These are phyloP conservation scores for Eucalyptus rudis DNA, from an alignment of 345 rosid genomes.

Conservation along the genomic window DNA sequence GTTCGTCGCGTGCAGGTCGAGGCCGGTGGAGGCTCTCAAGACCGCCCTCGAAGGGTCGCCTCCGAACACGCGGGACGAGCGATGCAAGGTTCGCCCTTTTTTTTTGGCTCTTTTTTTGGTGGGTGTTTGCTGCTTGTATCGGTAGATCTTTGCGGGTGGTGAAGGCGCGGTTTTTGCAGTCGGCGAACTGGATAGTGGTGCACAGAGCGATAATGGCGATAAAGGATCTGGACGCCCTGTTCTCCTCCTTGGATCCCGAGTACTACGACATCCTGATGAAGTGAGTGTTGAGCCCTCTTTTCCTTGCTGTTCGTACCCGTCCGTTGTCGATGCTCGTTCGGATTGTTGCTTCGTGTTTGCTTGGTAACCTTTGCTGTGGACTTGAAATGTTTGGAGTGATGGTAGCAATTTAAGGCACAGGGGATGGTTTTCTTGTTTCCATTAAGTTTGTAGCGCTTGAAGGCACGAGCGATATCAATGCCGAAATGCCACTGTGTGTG, in stretches of 20 bases:
- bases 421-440: not conserved
- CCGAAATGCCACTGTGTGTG: not conserved
- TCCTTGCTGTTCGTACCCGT: not conserved
- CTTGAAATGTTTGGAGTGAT: not conserved
- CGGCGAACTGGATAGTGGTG: slow-evolving; percentile 85
- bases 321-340: not conserved
- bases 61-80: slow-evolving; percentile 72
- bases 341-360: not conserved
- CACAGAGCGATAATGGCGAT: slow-evolving; percentile 90
- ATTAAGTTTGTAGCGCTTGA: not conserved
- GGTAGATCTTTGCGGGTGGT: not conserved
- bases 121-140: not conserved
- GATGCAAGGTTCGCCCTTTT: slow-evolving; percentile 61
- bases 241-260: slow-evolving; percentile 75
- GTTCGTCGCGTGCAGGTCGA: slow-evolving; percentile 9
- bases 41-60: slow-evolving; percentile 91
- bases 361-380: not conserved
- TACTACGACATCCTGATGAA: slow-evolving; percentile 93
- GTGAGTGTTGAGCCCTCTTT: slow-evolving; percentile 18
- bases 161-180: slow-evolving; percentile 19
- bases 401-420: not conserved
- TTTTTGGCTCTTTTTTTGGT: not conserved
- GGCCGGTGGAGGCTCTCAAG: slow-evolving; percentile 74
- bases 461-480: not conserved
- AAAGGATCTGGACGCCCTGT: slow-evolving; percentile 77